Conservation (phyloP, 306 rosid genomes). For the Inga laurina region DNA sequence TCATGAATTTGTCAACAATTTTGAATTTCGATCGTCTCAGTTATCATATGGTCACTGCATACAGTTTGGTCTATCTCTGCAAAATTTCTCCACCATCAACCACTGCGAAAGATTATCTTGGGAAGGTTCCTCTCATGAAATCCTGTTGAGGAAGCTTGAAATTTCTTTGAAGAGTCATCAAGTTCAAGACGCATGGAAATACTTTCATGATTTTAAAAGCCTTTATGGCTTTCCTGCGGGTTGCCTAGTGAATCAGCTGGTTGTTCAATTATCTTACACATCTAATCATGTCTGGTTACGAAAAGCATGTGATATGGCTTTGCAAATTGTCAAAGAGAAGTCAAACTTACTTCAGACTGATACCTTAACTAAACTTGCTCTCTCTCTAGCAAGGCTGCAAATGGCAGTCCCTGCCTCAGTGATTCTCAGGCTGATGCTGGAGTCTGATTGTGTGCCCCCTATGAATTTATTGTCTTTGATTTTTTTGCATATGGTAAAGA, state of each 20-base stretch:
- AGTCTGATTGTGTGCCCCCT: constrained; percentile 48
- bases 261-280: constrained; percentile 62
- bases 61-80: constrained; percentile 26
- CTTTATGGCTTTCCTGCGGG: constrained; percentile 75
- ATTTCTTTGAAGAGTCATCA: constrained; percentile 53
- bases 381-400: constrained; percentile 72
- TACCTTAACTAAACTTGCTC: constrained; percentile 57
- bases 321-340: constrained; percentile 50
- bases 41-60: constrained; percentile 13
- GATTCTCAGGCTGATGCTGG: constrained; percentile 65
- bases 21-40: constrained; percentile 19
- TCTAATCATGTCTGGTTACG: constrained; percentile 50
- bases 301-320: constrained; percentile 66
- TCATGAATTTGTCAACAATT: background rate
- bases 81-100: constrained; percentile 35
- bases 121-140: constrained; percentile 70
- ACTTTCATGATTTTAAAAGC: constrained; percentile 60
- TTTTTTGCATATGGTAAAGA: constrained; percentile 68
- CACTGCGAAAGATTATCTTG: constrained; percentile 54
- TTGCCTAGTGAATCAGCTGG: constrained; percentile 50
- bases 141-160: constrained; percentile 59
- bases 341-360: constrained; percentile 55
- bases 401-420: constrained; percentile 47
- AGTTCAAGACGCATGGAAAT: constrained; percentile 70
- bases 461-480: constrained; percentile 58